Percentiles rank a stretch among this genome's conserved stretches.
Evolutionary conservation across 305 asterid genomes (phyloP).

Genomic region (Fraxinus greggii): DNA sequence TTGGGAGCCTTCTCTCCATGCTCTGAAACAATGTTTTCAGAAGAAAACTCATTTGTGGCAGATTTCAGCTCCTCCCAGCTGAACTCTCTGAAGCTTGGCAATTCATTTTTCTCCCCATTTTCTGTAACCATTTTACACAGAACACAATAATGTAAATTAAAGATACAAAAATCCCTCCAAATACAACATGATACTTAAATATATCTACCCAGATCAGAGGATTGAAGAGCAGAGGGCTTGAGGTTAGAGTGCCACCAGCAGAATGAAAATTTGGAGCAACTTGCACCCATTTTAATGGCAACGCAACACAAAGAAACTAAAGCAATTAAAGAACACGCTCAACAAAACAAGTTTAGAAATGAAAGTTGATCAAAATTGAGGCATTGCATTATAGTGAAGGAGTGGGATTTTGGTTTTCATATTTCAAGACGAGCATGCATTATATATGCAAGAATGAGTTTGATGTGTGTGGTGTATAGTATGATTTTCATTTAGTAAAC

Average conservation of each 20-base stretch:
- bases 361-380: background rate
- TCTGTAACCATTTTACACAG: constrained; percentile 30
- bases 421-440: constrained; percentile 33
- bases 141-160: constrained; percentile 2
- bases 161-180: background rate
- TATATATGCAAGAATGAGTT: constrained; percentile 26
- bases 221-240: constrained; percentile 51
- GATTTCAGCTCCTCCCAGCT: constrained; percentile 42
- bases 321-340: background rate
- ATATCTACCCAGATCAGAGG: constrained; percentile 53
- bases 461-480: constrained; percentile 26
- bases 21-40: constrained; percentile 63
- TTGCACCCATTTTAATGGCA: constrained; percentile 51
- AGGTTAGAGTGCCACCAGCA: constrained; percentile 68
- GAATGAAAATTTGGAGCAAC: constrained; percentile 60
- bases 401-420: constrained; percentile 22
- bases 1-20: constrained; percentile 70
- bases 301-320: background rate
- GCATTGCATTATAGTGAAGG: constrained; percentile 13
- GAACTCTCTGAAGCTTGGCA: constrained; percentile 42
- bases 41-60: constrained; percentile 53
- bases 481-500: constrained; percentile 32
- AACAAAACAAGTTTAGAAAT: background rate
- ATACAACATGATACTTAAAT: background rate
- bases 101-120: constrained; percentile 51